Base-by-base conservation (phyloP, 2,329 filamentous ascomycete species). In the Thelonectria rubi region DNA sequence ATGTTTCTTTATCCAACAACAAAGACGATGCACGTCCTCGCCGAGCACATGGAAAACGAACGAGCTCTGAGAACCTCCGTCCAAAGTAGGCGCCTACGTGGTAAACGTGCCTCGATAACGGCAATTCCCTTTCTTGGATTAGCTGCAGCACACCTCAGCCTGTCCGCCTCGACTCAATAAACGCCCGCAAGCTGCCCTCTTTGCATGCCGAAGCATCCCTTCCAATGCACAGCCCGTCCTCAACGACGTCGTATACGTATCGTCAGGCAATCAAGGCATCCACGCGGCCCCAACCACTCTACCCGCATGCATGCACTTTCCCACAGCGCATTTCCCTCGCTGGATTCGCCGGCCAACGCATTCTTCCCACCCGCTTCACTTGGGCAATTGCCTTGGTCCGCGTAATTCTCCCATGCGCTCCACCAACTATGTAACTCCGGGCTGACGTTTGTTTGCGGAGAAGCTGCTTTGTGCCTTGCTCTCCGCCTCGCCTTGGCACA, bases 401-500 rank as follows among this genome's bases (percentile, higher is more conserved):
- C 46, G 55, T 45, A 43, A 45, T 34, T 40, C 17, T 14, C 26
- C 34, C 34, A 37, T 30, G 34, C 37, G 37, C 53, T 56, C 48
- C 58, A 60, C 52, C 47, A 18, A 42, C n/a, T n/a, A n/a, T n/a
- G n/a, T 21, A 50, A 39, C 32, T 34, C 30, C 5, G 39, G 12
- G 3, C 12, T n/a, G n/a, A n/a, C n/a, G n/a, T n/a, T n/a, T n/a
- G n/a, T n/a, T n/a, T n/a, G n/a, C n/a, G n/a, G n/a, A n/a, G n/a
- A n/a, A n/a, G n/a, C 34, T 37, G 34, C 34, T 37, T 47, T 57
- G 37, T 49, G 56, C 56, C 56, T 59, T 47, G 30, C 50, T 48
- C 34, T 56, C 34, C 45, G 48, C 58, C 52, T 40, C 48, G 56
- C 37, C 57, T 54, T 59, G 57, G 53, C 58, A 51, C 46, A 42